Base-by-base conservation (phyloP, 1,284 basidiomycete species). In the Cerrena zonata region DNA sequence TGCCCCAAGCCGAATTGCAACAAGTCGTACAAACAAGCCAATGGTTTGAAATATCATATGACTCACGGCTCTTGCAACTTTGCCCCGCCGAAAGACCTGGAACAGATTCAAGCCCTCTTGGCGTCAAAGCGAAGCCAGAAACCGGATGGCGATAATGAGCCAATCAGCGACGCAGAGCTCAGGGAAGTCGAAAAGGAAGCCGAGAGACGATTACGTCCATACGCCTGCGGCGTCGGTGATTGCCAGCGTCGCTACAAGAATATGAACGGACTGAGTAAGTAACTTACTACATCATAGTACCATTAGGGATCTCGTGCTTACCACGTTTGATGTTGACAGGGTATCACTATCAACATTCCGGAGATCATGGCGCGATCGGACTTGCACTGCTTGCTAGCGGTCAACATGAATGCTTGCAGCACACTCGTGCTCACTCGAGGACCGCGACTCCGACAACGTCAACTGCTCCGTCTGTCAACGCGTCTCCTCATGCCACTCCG, bases 21-120 rank as follows among this genome's bases (percentile, higher is more conserved):
- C 75, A 99, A 99, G 79, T 86, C 85, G 42, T 99, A 99, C 79
- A 98, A 98, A 77, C 95, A 98, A 72, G 93, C 92, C 54, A 92
- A 92, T 64, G 90, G 90, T 1, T 78, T 99, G 61, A 98, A 99
- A 76, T 98, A 98, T 70, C 95, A 99, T 71, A 87, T 94, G 69
- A 87, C 91, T 18, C 91, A 93, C 65, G 91, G 95, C 2, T 89
- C 89, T 58, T 98, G 94, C 71, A 92, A 91, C 66, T 93, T 91
- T 67, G 89, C 89, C 1, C 88, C 90, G 2, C 87, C 80, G 61
- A 92, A 83, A 65, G 87, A 90, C 51, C 67, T 88, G 44, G 84
- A 86, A 66, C 79, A 84, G 47, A 77, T 86, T 3, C 81, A 84
- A 56, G 82, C 81, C 30, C 61, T 86, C 26, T 67, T 87, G 18